A percentile compares a stretch with the other conserved stretches of the same genome.
phyloP scores from a whole-genome alignment of 2,329 filamentous ascomycete genomes.

The Clonostachys byssicola region DNA sequence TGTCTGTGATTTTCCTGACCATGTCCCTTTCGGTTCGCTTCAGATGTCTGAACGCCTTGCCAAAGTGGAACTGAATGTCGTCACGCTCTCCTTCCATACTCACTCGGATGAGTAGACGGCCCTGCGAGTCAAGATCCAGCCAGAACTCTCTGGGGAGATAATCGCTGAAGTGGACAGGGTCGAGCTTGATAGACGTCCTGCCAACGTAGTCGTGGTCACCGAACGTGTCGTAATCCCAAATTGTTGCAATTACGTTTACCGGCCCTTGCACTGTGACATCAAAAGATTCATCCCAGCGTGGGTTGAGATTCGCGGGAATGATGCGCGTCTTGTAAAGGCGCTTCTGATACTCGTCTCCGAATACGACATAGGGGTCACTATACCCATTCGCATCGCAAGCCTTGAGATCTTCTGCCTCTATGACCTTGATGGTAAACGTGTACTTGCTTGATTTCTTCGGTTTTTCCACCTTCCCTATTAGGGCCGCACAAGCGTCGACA shows the following conservation, averaged over 20 bases:
- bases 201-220: constrained; percentile 98
- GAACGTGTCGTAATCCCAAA: constrained; percentile 97
- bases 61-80: constrained; percentile 98
- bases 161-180: constrained; percentile 94
- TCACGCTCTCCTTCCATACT: constrained; percentile 99
- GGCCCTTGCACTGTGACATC: constrained; percentile 92
- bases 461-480: constrained; percentile 67
- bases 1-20: constrained; percentile 97
- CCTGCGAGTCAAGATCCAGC: constrained; percentile 95
- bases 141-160: constrained; percentile 95
- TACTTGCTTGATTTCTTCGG: constrained; percentile 75
- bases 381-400: constrained; percentile 94
- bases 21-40: constrained; percentile 97
- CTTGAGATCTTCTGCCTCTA: constrained; percentile 95
- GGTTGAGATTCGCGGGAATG: constrained; percentile 85
- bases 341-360: constrained; percentile 97
- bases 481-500: constrained; percentile 82
- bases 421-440: constrained; percentile 97
- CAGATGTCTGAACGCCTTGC: constrained; percentile 90
- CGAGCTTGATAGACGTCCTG: constrained; percentile 94
- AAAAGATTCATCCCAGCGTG: constrained; percentile 94
- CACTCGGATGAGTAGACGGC: constrained; percentile 80
- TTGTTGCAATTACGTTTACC: constrained; percentile 90
- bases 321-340: constrained; percentile 91
- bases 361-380: constrained; percentile 94